These are phyloP conservation scores for Salix suchowensis DNA, from an alignment of 345 rosid genomes.

Conservation along the genomic window DNA sequence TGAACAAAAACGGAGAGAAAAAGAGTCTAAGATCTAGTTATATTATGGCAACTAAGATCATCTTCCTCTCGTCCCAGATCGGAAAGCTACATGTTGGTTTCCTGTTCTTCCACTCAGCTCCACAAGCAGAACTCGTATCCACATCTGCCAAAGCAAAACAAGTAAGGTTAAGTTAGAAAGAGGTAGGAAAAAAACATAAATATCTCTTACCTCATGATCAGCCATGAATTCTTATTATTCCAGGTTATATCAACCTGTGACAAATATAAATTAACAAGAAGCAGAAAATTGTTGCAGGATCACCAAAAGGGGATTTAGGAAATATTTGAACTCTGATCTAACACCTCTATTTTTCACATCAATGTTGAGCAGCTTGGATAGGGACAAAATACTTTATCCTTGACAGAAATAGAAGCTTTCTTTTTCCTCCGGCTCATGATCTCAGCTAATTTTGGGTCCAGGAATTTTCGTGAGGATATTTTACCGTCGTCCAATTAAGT, in stretches of 20 bases:
- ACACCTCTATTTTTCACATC: too few species aligned
- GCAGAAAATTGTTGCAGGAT: not conserved
- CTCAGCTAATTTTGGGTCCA: slow-evolving; percentile 59
- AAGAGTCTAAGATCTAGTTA: not conserved
- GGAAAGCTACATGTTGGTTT: slow-evolving; percentile 46
- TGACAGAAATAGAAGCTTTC: slow-evolving; percentile 54
- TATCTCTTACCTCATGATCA: not conserved
- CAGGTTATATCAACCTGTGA: not conserved
- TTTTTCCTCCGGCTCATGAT: slow-evolving; percentile 50
- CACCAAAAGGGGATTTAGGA: too few species aligned
- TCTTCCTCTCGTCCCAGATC: slow-evolving; percentile 43
- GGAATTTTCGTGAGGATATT: slow-evolving; percentile 56
- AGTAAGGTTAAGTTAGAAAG: not conserved
- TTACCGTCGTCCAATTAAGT: slow-evolving; percentile 53
- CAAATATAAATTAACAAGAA: not conserved
- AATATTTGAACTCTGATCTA: too few species aligned
- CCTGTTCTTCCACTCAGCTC: slow-evolving; percentile 49
- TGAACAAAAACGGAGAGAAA: not conserved
- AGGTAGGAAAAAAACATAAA: not conserved
- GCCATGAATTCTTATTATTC: not conserved
- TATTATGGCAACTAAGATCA: not conserved
- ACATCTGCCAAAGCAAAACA: slow-evolving; percentile 28
- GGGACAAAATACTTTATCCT: slow-evolving; percentile 76
- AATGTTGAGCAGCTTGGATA: slow-evolving; percentile 21
- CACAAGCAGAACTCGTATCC: slow-evolving; percentile 67